Evolutionary conservation across 352 stramenopile species (phyloP), one percentile per base, ranked within the genome.

Genomic region (Peronospora belbahrii): DNA sequence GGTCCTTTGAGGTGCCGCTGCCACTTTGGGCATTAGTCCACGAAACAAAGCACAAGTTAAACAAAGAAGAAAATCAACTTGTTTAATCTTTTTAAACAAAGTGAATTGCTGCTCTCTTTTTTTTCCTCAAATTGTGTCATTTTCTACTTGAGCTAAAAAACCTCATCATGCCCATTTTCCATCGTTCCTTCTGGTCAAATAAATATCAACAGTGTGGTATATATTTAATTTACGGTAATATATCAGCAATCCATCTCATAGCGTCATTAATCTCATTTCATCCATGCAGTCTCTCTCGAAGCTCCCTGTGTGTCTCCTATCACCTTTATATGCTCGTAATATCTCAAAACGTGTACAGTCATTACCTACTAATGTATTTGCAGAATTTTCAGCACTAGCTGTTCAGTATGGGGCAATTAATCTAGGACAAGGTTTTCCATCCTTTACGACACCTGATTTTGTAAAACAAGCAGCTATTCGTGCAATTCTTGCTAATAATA

Each of bases 391-490:
- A 18, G 83, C 74, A 27, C 67, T 97, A 7, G 84, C 89, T 1
- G 59, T 65, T 9, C 47, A 91, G 55, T 69, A 95, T 38, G 64
- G 73, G 9, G 76, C 88, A 4, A 84, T 97, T 33, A 98, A 98
- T 63, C 71, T 98, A 32, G 95, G 92, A 5, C 94, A 98, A 68
- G 95, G 95, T 41, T 98, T 98, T 74, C 96, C 95, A 15, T 91
- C 95, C 59, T 98, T 96, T 76, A 60, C 84, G 17, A 97, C 90
- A 9, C 93, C 82, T 3, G 73, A 76, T 13, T 97, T 97, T 47
- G 74, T 94, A 27, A 95, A 96, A 62, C 54, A 89, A 50, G 78
- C 85, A 14, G 75, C 88, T 2, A 77, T 94, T 24, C 73, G 89
- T 36, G 85, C 83, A 33, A 92, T 95, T 48, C 61, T 58, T 3